Evolutionary conservation across 164 flowering plant species (phyloP).

Genomic region (Magnolia officinalis): DNA sequence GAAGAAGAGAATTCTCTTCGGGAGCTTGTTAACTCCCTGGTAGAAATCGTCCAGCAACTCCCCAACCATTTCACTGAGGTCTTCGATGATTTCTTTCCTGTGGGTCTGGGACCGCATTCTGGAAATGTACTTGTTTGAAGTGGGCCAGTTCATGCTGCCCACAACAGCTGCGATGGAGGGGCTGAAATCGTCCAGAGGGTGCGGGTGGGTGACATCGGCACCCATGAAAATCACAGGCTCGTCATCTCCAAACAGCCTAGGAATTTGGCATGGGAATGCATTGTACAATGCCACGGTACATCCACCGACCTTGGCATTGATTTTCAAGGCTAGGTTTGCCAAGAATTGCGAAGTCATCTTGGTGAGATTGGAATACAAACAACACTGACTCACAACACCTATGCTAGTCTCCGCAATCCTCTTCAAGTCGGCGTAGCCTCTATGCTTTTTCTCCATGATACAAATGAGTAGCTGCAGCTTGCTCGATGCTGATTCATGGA

Average conservation of each 20-base stretch:
- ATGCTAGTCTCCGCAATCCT: conserved; percentile 82
- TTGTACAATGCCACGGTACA: conserved; percentile 76
- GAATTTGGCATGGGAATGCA: conserved; percentile 72
- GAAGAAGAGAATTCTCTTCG: conserved; percentile 73
- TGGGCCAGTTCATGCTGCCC: conserved; percentile 95
- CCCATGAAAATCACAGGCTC: conserved; percentile 92
- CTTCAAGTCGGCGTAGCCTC: conserved; percentile 91
- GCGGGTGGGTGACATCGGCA: conserved; percentile 98
- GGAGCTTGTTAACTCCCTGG: conserved; percentile 47
- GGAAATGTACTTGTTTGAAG: conserved; percentile 77
- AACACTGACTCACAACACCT: conserved; percentile 86
- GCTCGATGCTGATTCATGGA: conserved; percentile 49
- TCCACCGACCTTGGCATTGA: conserved; percentile 94
- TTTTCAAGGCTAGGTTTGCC: conserved; percentile 85
- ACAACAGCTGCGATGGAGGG: conserved; percentile 96
- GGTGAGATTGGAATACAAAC: conserved; percentile 62
- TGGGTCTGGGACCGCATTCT: conserved; percentile 86
- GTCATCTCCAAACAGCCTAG: conserved; percentile 45
- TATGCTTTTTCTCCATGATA: conserved; percentile 84
- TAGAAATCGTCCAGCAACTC: conserved; percentile 66
- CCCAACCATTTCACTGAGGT: conserved; percentile 73
- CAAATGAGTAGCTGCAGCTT: conserved; percentile 79
- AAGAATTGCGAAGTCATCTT: conserved; percentile 71
- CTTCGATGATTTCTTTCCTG: conserved; percentile 79
- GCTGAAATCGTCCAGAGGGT: conserved; percentile 77